A percentile compares a stretch with the other conserved stretches of the same genome.
phyloP scores from a whole-genome alignment of 352 stramenopile genomes.

The Phytopythium ostracodes region DNA sequence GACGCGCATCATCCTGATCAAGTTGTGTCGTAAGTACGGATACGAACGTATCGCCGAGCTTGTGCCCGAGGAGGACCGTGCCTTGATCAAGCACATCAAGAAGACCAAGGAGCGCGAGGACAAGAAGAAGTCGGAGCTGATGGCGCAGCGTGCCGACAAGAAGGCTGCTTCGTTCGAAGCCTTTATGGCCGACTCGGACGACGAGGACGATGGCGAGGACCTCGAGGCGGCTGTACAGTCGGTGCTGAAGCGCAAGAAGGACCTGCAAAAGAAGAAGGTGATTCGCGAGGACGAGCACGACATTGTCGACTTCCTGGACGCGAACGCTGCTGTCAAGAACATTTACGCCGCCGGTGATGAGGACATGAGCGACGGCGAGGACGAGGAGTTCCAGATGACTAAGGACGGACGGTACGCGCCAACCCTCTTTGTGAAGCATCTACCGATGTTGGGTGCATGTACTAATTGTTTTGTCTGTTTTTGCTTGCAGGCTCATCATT shows the following conservation, averaged over 20 bases:
- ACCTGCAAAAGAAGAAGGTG: slow-evolving; percentile 74
- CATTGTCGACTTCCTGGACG: slow-evolving; percentile 92
- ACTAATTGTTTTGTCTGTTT: slow-evolving; percentile 4
- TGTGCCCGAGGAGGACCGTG: slow-evolving; percentile 86
- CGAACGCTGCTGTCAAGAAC: slow-evolving; percentile 88
- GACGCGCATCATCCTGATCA: slow-evolving; percentile 95
- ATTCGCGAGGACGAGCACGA: slow-evolving; percentile 83
- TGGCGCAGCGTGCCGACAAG: slow-evolving; percentile 35
- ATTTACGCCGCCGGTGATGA: slow-evolving; percentile 55
- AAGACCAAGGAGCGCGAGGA: slow-evolving; percentile 92
- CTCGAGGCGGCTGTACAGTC: slow-evolving; percentile 79
- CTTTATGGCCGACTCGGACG: slow-evolving; percentile 80
- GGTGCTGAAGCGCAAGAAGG: slow-evolving; percentile 76
- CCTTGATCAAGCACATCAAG: slow-evolving; percentile 94
- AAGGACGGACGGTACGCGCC: slow-evolving; percentile 83
- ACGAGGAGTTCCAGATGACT: slow-evolving; percentile 87
- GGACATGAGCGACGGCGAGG: slow-evolving; percentile 62
- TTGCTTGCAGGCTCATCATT: slow-evolving; percentile 62
- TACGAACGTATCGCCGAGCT: slow-evolving; percentile 90
- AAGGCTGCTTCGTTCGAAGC: slow-evolving; percentile 68
- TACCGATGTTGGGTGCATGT: not conserved
- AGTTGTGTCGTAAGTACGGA: slow-evolving; percentile 92
- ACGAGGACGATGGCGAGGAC: slow-evolving; percentile 75
- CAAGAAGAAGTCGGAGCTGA: slow-evolving; percentile 83
- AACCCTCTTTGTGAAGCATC: slow-evolving; percentile 29